Conservation (phyloP, 352 stramenopile species). For the Thalassiosira hispida region DNA sequence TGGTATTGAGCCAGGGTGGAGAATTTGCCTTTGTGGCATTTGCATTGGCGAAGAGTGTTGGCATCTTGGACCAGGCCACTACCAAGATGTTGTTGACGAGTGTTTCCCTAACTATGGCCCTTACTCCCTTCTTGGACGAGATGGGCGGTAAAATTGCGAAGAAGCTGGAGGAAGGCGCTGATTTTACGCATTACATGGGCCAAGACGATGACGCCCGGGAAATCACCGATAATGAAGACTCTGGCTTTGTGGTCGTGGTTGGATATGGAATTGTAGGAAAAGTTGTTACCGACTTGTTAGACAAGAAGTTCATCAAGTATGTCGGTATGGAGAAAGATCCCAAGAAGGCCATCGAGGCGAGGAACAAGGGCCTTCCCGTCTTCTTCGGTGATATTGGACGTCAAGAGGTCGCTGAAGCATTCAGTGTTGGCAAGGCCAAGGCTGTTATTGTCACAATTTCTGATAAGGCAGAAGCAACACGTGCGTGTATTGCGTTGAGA, state of each 20-base stretch:
- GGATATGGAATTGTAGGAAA: constrained; percentile 88
- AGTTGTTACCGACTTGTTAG: constrained; percentile 88
- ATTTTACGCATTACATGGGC: constrained; percentile 87
- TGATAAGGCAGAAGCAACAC: constrained; percentile 84
- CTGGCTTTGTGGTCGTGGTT: constrained; percentile 87
- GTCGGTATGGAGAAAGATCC: constrained; percentile 88
- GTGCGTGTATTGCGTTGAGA: constrained; percentile 86
- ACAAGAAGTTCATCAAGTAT: constrained; percentile 89
- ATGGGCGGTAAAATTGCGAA: constrained; percentile 74
- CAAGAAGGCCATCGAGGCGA: constrained; percentile 87
- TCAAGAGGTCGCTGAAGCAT: constrained; percentile 86
- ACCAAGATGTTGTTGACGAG: constrained; percentile 88
- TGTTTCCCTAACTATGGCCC: constrained; percentile 88
- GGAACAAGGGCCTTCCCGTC: constrained; percentile 86
- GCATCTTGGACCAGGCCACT: constrained; percentile 76
- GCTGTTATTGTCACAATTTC: constrained; percentile 87
- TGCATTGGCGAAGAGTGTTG: constrained; percentile 83
- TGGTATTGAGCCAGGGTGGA: constrained; percentile 86
- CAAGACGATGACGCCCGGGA: constrained; percentile 85
- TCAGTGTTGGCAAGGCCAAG: constrained; percentile 88
- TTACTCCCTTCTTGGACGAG: constrained; percentile 85
- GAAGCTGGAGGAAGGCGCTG: constrained; percentile 83
- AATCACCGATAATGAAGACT: constrained; percentile 83
- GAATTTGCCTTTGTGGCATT: constrained; percentile 92
- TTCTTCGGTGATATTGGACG: constrained; percentile 88